Base-by-base conservation (phyloP, 345 rosid species). In the Bruguiera gymnorhiza region DNA sequence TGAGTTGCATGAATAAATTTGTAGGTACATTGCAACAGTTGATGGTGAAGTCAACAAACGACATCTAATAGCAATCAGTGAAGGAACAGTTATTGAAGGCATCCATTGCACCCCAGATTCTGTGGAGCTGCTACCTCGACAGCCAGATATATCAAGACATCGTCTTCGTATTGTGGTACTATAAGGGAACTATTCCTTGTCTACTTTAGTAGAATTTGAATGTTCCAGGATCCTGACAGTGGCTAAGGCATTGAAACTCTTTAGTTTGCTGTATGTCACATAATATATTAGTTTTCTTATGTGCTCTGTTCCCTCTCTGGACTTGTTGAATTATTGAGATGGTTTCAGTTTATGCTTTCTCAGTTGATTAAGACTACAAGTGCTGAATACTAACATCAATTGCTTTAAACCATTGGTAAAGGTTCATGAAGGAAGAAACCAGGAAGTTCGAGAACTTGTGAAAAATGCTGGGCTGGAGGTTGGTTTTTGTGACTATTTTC, bases 371-470 rank as follows among this genome's bases (percentile, higher is more conserved):
- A 15, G 51, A 58, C 48, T 10, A 6, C 61, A 68, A 55, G 13
- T 65, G 65, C 51, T 26, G 1, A 21, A 13, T 19, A 32, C 21
- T 37, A 11, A 20, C 23, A 29, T 61, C 30, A 55, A 31, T 36
- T 39, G 29, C 31, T 62, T 68, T 56, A 65, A 83, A 48, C 48
- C 18, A 65, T 48, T 50, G 15, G 11, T 77, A 77, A 86, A 92
- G 99, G 97, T 95, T 82, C 93, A 91, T 69, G 97, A 95, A 83
- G 99, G 99, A 63, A 88, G 97, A 74, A 92, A 90, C 73, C 99
- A 92, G 66, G 97, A 92, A 83, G 97, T 95, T 60, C 85, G 97
- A 62, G 99, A 91, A 85, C 84, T 95, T 60, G 89, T 95, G 77
- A 95, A 95, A 84, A 85, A 85, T 75, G 93, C 93, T n/a, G 96